Percentiles rank a stretch among this genome's conserved stretches.
Evolutionary conservation across 179 eudicot species (phyloP).

Genomic region (Patellifolia procumbens): DNA sequence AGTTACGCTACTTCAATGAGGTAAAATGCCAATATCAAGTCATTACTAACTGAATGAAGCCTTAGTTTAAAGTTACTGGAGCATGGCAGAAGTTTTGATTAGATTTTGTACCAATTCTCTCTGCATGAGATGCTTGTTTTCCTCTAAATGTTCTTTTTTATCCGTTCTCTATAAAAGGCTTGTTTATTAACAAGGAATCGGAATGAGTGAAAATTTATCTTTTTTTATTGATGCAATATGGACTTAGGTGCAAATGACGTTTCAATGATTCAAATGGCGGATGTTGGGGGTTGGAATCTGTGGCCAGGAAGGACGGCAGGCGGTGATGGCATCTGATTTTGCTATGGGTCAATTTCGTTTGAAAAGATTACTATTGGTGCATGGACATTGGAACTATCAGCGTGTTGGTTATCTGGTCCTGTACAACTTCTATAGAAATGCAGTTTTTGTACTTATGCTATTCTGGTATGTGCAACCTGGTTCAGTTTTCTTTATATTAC

Average conservation of each 20-base stretch:
- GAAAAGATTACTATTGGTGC: slow-evolving; percentile 86
- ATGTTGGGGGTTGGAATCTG: slow-evolving; percentile 98
- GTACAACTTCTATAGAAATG: slow-evolving; percentile 94
- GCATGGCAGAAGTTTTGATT: slow-evolving; percentile 18
- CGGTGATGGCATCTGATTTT: slow-evolving; percentile 98
- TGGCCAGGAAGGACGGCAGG: slow-evolving; percentile 99
- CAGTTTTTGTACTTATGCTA: slow-evolving; percentile 91
- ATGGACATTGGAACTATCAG: slow-evolving; percentile 96
- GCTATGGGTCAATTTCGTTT: slow-evolving; percentile 97
- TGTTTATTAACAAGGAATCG: slow-evolving; percentile 14
- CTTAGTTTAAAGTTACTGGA: not conserved
- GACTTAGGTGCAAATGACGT: slow-evolving; percentile 88
- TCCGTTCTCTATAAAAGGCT: not conserved
- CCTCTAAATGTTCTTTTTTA: not conserved
- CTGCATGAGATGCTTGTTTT: not conserved
- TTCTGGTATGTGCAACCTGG: slow-evolving; percentile 64
- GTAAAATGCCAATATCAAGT: not conserved
- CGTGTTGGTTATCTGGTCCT: slow-evolving; percentile 86
- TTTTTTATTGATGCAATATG: no score
- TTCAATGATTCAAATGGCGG: slow-evolving; percentile 99
- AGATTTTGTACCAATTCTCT: not conserved
- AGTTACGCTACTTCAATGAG: not conserved
- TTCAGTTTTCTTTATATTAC: slow-evolving; percentile 8
- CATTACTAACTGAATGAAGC: not conserved
- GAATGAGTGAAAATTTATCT: slow-evolving; percentile 14